These are phyloP conservation scores for Pisolithus thermaeus DNA, from an alignment of 1,284 basidiomycete species.

Conservation along the genomic window DNA sequence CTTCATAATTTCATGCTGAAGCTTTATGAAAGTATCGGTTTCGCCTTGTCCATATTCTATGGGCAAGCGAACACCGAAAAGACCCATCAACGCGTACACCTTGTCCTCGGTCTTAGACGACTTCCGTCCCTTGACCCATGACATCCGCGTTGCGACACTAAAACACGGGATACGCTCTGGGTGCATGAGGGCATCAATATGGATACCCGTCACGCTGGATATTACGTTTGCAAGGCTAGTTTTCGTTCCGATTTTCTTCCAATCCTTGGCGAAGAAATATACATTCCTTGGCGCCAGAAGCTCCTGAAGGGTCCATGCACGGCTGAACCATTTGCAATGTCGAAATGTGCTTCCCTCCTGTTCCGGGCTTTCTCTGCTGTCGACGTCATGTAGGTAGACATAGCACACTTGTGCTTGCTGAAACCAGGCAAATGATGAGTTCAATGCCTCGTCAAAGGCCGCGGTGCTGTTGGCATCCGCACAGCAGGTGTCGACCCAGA, in stretches of 20 bases:
- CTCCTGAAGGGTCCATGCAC: conserved; percentile 6
- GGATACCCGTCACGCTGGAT: conserved; percentile 3
- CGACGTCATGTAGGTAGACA: conserved; percentile 2
- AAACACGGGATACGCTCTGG: background rate
- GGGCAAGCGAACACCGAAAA: conserved; percentile 4
- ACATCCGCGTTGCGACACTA: conserved; percentile 6
- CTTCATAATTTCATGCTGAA: conserved; percentile 6
- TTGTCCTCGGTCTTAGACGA: conserved; percentile 5
- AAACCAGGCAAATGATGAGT: conserved; percentile 3
- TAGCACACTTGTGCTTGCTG: conserved; percentile 1
- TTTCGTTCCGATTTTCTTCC: conserved; percentile 5
- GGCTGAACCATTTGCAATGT: conserved; percentile 2
- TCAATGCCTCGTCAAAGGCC: conserved; percentile 1
- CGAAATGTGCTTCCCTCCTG: background rate
- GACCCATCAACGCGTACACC: conserved; percentile 5
- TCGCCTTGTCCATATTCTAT: conserved; percentile 4
- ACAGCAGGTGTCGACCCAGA: conserved; percentile 7
- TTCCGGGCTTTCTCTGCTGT: background rate
- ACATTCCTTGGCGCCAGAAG: conserved; percentile 3
- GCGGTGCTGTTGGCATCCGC: conserved; percentile 3
- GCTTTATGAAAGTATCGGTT: conserved; percentile 2
- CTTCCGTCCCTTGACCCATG: conserved; percentile 5
- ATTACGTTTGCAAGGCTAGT: background rate
- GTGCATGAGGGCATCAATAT: conserved; percentile 1
- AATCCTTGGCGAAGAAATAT: conserved; percentile 2